phyloP scores from a whole-genome alignment of 768 basidiomycete species.

The Gloeostereum incarnatum region DNA sequence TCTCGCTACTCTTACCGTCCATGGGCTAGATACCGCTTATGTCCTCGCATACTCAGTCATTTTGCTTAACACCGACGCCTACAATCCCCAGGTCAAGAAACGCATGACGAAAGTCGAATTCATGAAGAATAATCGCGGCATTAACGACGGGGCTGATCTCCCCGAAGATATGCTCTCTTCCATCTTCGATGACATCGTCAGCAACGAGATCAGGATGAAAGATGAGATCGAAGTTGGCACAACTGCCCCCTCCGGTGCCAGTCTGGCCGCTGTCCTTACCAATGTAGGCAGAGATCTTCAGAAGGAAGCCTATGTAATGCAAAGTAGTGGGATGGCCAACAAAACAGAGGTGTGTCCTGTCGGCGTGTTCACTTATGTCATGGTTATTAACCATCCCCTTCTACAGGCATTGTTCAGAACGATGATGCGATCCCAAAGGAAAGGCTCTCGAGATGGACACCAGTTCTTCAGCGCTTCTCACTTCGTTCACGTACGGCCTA shows the following conservation, averaged over 20 bases:
- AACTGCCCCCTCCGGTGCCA: slow-evolving; percentile 42
- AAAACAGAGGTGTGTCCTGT: slow-evolving; percentile 80
- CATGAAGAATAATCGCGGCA: slow-evolving; percentile 90
- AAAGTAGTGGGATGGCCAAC: slow-evolving; percentile 92
- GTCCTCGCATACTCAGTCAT: slow-evolving; percentile 93
- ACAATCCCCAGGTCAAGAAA: slow-evolving; percentile 89
- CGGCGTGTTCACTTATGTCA: neutral
- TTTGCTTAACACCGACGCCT: slow-evolving; percentile 94
- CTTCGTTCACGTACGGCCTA: slow-evolving; percentile 92
- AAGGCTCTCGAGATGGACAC: slow-evolving; percentile 65
- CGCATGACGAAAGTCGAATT: slow-evolving; percentile 93
- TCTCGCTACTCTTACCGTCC: neutral
- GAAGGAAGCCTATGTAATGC: slow-evolving; percentile 91
- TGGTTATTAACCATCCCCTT: slow-evolving; percentile 6
- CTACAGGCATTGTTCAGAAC: slow-evolving; percentile 82
- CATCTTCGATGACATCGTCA: slow-evolving; percentile 87
- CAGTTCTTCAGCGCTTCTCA: slow-evolving; percentile 97
- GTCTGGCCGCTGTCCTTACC: slow-evolving; percentile 74
- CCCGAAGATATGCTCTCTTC: slow-evolving; percentile 73
- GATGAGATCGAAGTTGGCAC: slow-evolving; percentile 77
- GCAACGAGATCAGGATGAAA: slow-evolving; percentile 97
- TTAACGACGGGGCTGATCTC: slow-evolving; percentile 85
- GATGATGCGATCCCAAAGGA: slow-evolving; percentile 87
- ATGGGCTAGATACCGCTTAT: slow-evolving; percentile 72
- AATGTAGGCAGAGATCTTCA: slow-evolving; percentile 92